These are phyloP conservation scores for Microdochium bolleyi DNA, from an alignment of 2,329 filamentous ascomycete genomes.

Conservation along the genomic window DNA sequence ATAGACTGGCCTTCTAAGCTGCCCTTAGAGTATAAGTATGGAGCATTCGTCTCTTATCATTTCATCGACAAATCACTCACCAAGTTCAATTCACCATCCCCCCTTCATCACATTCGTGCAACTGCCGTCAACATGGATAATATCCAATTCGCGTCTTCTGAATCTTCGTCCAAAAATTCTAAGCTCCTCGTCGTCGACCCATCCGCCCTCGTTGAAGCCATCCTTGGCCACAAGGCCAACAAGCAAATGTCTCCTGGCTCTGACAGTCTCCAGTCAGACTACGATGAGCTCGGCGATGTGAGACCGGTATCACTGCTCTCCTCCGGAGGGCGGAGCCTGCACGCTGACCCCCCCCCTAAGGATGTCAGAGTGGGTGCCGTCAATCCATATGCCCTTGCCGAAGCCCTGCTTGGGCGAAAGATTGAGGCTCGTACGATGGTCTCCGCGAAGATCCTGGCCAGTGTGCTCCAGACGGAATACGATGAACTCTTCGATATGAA, in stretches of 20 bases:
- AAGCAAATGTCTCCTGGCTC: too few species aligned
- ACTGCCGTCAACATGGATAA: not conserved
- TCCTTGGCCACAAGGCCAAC: constrained; percentile 32
- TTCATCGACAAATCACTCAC: not conserved
- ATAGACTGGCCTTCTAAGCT: too few species aligned
- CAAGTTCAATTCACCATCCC: not conserved
- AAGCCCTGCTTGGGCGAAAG: constrained; percentile 31
- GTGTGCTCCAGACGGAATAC: constrained; percentile 36
- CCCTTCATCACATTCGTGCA: not conserved
- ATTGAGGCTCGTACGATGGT: constrained; percentile 22
- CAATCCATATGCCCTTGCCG: too few species aligned
- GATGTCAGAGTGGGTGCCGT: too few species aligned
- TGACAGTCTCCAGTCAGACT: too few species aligned
- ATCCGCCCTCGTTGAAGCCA: constrained; percentile 33
- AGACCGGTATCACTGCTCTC: not conserved
- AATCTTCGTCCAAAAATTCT: not conserved
- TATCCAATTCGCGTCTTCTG: not conserved
- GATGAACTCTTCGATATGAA: constrained; percentile 38
- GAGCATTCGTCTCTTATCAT: not conserved
- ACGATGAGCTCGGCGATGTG: too few species aligned
- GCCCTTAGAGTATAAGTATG: too few species aligned
- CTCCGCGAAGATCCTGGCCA: constrained; percentile 25
- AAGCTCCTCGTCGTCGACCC: constrained; percentile 26
- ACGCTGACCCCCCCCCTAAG: constrained; percentile 30
- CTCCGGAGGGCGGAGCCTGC: not conserved